Percentiles rank a stretch among this genome's conserved stretches.
Evolutionary conservation across 1,139 yeast species (phyloP).

Genomic region (Candida glucosophila): DNA sequence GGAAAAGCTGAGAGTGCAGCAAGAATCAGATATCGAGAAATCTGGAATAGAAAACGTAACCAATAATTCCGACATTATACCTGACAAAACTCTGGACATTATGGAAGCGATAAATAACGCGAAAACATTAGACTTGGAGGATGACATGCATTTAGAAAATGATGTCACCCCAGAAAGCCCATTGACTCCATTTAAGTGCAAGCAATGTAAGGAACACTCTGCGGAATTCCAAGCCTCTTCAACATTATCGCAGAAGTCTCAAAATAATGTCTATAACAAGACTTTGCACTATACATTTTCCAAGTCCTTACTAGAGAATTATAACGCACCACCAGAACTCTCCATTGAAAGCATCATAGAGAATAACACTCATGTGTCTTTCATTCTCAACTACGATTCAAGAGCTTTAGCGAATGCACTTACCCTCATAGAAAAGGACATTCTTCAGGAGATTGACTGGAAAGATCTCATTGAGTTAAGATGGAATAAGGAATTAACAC

Average conservation of each 20-base stretch:
- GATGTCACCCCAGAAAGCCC: slow-evolving; percentile 20
- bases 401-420: slow-evolving; percentile 64
- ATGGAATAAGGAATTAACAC: slow-evolving; percentile 61
- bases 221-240: no score
- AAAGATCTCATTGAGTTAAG: slow-evolving; percentile 72
- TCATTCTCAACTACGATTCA: slow-evolving; percentile 65
- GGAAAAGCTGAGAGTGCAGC: slow-evolving; percentile 11
- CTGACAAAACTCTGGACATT: slow-evolving; percentile 26
- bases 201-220: no score
- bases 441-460: slow-evolving; percentile 85
- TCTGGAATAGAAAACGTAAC: not conserved
- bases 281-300: no score
- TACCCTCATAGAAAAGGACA: slow-evolving; percentile 79
- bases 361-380: slow-evolving; percentile 57
- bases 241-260: no score
- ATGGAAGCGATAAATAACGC: slow-evolving; percentile 36
- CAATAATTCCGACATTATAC: not conserved
- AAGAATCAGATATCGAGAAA: not conserved
- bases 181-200: slow-evolving; percentile 23
- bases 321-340: slow-evolving; percentile 20
- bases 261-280: no score
- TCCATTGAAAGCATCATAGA: slow-evolving; percentile 30
- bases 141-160: slow-evolving; percentile 22
- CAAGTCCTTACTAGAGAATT: slow-evolving; percentile 27
- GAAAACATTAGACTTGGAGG: slow-evolving; percentile 19